These are phyloP conservation scores for Exophiala bonariae DNA, from an alignment of 2,329 filamentous ascomycete species.

Conservation along the genomic window DNA sequence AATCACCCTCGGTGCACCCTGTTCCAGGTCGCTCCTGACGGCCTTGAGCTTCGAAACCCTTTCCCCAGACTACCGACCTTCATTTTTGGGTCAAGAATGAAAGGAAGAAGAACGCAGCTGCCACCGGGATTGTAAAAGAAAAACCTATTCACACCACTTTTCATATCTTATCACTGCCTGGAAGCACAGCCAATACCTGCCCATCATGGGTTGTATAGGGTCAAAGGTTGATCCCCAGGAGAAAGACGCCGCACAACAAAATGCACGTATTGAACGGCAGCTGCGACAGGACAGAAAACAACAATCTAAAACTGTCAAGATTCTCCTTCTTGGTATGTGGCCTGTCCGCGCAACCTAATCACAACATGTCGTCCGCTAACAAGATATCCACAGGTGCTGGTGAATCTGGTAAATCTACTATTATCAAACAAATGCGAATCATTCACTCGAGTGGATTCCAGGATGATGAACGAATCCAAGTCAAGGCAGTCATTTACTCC, in stretches of 20 bases:
- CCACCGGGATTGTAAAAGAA: neutral
- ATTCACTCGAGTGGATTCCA: constrained; percentile 93
- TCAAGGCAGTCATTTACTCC: constrained; percentile 92
- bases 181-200: constrained; percentile 1
- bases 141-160: neutral
- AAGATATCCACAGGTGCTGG: constrained; percentile 68
- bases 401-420: constrained; percentile 93
- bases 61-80: too few relatives aligned
- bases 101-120: neutral
- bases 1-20: too few relatives aligned
- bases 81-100: neutral
- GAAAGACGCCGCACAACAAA: constrained; percentile 43
- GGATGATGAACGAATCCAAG: constrained; percentile 85
- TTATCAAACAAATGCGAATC: constrained; percentile 98
- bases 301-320: constrained; percentile 85
- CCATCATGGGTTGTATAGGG: constrained; percentile 46
- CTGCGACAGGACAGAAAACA: constrained; percentile 86
- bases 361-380: constrained; percentile 1
- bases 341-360: neutral
- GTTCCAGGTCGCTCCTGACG: too few relatives aligned
- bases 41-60: too few relatives aligned
- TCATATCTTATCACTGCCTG: neutral
- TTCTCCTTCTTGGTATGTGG: constrained; percentile 79
- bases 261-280: constrained; percentile 76
- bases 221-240: constrained; percentile 43